These are phyloP conservation scores for Monascus ruber DNA, from an alignment of 2,329 filamentous ascomycete species.

Conservation along the genomic window DNA sequence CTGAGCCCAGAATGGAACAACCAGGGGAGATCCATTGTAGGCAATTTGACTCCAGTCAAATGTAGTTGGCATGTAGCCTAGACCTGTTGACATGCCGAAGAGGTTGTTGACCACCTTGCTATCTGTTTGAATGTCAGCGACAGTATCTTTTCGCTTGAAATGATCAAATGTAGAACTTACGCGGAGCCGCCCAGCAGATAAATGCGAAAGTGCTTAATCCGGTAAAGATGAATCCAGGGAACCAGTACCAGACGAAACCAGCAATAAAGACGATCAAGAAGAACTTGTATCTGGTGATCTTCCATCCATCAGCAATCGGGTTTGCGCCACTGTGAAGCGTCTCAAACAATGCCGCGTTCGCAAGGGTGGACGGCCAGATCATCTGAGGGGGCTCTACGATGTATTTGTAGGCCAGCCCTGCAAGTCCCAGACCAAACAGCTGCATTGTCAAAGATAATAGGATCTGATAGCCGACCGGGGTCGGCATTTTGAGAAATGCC, in stretches of 20 bases:
- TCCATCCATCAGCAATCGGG: constrained; percentile 26
- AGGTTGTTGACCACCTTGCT: constrained; percentile 38
- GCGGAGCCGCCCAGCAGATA: constrained; percentile 40
- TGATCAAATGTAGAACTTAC: too few relatives aligned
- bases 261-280: constrained; percentile 21
- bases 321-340: constrained; percentile 29
- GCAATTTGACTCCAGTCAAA: constrained; percentile 13
- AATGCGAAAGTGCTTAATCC: constrained; percentile 38
- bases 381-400: constrained; percentile 28
- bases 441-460: constrained; percentile 28
- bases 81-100: constrained; percentile 27
- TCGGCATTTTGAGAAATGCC: constrained; percentile 26
- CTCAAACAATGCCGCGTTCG: constrained; percentile 27
- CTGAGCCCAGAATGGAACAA: not conserved
- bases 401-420: constrained; percentile 25
- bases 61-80: constrained; percentile 19
- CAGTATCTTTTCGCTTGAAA: too few relatives aligned
- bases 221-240: constrained; percentile 41
- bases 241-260: constrained; percentile 38
- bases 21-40: too few relatives aligned
- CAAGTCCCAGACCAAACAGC: constrained; percentile 30
- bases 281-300: constrained; percentile 25
- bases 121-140: constrained; percentile 5
- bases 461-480: constrained; percentile 27
- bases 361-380: constrained; percentile 30